Evolutionary conservation across 1,284 basidiomycete species (phyloP).

Genomic region (Apiotrichum mycotoxinovorans): DNA sequence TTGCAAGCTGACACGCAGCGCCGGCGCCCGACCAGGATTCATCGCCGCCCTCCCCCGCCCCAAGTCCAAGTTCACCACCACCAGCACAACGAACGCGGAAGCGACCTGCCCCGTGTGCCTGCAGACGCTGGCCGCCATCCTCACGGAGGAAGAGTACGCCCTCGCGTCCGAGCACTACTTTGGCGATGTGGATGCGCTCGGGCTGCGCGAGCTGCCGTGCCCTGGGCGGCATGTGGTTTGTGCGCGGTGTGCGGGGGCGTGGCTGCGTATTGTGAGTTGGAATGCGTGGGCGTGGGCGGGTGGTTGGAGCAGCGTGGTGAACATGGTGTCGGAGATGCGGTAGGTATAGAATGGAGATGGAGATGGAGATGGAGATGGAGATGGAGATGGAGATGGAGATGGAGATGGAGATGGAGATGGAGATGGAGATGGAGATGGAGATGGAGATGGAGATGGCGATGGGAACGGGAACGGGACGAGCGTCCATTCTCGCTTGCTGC

Average conservation of each 20-base stretch:
- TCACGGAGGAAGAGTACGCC: slow-evolving; percentile 28
- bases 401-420: too few species aligned
- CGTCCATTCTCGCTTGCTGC: too few species aligned
- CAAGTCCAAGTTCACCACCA: neutral
- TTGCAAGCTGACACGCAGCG: neutral
- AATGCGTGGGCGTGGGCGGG: too few species aligned
- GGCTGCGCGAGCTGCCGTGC: slow-evolving; percentile 20
- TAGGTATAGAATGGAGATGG: too few species aligned
- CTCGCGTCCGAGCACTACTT: slow-evolving; percentile 21
- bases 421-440: too few species aligned
- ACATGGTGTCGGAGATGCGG: neutral
- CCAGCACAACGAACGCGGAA: neutral
- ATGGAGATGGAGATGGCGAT: too few species aligned
- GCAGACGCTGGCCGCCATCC: slow-evolving; percentile 15
- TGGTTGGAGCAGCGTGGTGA: too few species aligned
- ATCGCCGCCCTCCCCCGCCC: slow-evolving; percentile 18
- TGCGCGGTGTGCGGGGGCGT: slow-evolving; percentile 17
- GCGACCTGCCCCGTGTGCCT: slow-evolving; percentile 23
- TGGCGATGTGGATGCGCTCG: slow-evolving; percentile 15
- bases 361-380: too few species aligned
- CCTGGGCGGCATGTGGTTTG: slow-evolving; percentile 18
- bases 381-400: too few species aligned
- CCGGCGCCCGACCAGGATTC: slow-evolving; percentile 16
- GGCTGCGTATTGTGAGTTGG: slow-evolving; percentile 21
- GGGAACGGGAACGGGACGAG: too few species aligned